Percentiles rank a stretch among this genome's conserved stretches.
phyloP scores from a whole-genome alignment of 2,329 filamentous ascomycete genomes.

The Calonectria pseudoturangicola region DNA sequence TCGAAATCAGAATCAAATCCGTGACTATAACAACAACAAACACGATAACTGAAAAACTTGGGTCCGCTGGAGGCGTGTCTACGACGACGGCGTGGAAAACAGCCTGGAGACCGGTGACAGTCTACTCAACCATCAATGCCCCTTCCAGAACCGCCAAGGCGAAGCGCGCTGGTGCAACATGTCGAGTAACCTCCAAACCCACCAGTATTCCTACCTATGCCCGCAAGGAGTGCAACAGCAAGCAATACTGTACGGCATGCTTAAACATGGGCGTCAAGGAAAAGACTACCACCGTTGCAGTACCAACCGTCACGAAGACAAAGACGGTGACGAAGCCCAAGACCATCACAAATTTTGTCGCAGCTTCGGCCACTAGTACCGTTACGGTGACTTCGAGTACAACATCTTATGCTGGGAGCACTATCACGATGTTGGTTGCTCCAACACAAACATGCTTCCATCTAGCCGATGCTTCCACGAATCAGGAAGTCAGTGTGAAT shows the following conservation, averaged over 20 bases:
- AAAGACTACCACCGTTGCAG: not conserved
- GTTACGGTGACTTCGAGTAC: slow-evolving; percentile 1
- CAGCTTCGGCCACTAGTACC: not conserved
- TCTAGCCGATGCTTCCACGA: not conserved
- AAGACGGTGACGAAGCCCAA: not conserved
- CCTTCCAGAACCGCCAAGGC: not conserved
- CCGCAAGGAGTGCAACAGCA: not conserved
- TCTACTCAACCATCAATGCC: not conserved
- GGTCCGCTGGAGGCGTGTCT: not conserved
- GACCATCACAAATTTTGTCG: not conserved
- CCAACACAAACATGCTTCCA: not conserved
- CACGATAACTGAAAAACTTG: not conserved
- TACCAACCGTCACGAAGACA: not conserved
- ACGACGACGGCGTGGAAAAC: not conserved
- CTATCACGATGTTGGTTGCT: not conserved
- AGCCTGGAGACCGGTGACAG: not conserved
- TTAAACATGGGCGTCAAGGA: not conserved
- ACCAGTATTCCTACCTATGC: not conserved
- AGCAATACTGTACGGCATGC: not conserved
- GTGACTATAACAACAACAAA: not conserved
- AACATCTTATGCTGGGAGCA: not conserved
- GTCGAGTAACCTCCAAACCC: not conserved
- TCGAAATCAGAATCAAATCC: not conserved
- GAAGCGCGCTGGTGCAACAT: not conserved
- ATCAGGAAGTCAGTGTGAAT: not conserved